Percentiles rank a stretch among this genome's conserved stretches.
Conservation (phyloP, 2,329 filamentous ascomycete species). For the Bipolaris oryzae region DNA sequence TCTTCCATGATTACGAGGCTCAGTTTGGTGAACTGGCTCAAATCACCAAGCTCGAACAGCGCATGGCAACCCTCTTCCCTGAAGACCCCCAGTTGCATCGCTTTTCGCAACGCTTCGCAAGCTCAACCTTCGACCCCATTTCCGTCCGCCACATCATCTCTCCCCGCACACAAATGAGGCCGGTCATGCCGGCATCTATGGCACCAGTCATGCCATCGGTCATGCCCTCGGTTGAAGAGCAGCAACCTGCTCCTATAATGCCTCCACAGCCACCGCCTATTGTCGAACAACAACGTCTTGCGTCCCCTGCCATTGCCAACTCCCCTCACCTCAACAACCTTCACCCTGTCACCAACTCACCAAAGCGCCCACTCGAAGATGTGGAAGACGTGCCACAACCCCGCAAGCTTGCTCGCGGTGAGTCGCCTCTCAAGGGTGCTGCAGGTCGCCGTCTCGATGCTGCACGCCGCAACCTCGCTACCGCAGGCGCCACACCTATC, state of each 20-base stretch:
- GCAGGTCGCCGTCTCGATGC: constrained; percentile 85
- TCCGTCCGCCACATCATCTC: constrained; percentile 83
- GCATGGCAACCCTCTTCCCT: constrained; percentile 93
- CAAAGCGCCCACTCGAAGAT: constrained; percentile 55
- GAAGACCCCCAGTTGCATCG: constrained; percentile 77
- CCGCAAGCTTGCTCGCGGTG: constrained; percentile 85
- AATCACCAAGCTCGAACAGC: constrained; percentile 85
- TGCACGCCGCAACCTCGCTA: constrained; percentile 59
- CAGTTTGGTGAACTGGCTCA: constrained; percentile 92
- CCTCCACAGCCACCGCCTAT: constrained; percentile 11
- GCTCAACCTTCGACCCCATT: constrained; percentile 76
- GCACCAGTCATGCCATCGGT: constrained; percentile 33
- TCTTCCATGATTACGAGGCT: constrained; percentile 95
- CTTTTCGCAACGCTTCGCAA: constrained; percentile 77
- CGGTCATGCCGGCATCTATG: constrained; percentile 42
- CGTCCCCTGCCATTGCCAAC: constrained; percentile 37
- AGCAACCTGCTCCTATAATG: constrained; percentile 4
- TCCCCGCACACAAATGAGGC: constrained; percentile 74
- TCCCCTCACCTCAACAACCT: constrained; percentile 39
- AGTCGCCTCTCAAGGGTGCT: constrained; percentile 89
- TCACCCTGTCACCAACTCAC: constrained; percentile 46
- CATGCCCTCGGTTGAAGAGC: constrained; percentile 41
- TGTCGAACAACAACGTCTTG: constrained; percentile 29
- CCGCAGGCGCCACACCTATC: constrained; percentile 36
- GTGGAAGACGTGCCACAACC: constrained; percentile 80